phyloP scores from a whole-genome alignment of 371 early-diverging fungal genomes.

The Amoeboaphelidium protococcarum region DNA sequence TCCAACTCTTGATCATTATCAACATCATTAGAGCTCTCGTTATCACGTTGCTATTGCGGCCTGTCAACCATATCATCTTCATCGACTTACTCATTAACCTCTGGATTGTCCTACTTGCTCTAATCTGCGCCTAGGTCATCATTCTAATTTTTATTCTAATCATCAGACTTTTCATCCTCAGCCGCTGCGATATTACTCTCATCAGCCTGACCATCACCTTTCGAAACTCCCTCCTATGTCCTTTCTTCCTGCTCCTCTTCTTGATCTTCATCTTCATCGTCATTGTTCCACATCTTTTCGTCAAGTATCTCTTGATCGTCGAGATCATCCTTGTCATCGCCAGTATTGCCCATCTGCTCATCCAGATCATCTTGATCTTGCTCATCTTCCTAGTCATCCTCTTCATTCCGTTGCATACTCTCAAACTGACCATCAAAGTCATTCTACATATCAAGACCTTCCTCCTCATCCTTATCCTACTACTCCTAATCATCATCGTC shows the following conservation, averaged over 20 bases:
- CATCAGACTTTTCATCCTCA: slow-evolving; percentile 5
- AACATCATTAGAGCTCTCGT: slow-evolving; percentile 12
- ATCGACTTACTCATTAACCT: no score
- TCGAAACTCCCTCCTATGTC: slow-evolving; percentile 4
- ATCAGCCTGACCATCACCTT: slow-evolving; percentile 5
- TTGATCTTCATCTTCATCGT: slow-evolving; percentile 40
- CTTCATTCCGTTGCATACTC: slow-evolving; percentile 32
- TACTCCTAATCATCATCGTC: slow-evolving; percentile 24
- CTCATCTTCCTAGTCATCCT: slow-evolving; percentile 17
- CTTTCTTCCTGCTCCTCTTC: slow-evolving; percentile 16
- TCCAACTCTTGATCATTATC: slow-evolving; percentile 22
- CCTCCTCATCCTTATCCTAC: slow-evolving; percentile 63
- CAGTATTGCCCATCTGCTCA: slow-evolving; percentile 73
- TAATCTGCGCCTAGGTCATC: no score
- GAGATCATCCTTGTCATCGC: no score
- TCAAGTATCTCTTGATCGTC: slow-evolving; percentile 75
- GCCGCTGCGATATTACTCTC: slow-evolving; percentile 1
- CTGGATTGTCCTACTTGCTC: no score
- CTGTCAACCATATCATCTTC: slow-evolving; percentile 14
- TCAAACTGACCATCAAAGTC: slow-evolving; percentile 82
- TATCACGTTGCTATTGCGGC: slow-evolving; percentile 8
- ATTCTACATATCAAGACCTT: slow-evolving; percentile 86
- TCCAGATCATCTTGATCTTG: slow-evolving; percentile 27
- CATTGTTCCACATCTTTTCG: slow-evolving; percentile 88
- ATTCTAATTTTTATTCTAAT: slow-evolving; percentile 6